These are phyloP conservation scores for Trichodelitschia bisporula DNA, from an alignment of 495 filamentous ascomycete genomes.

Conservation along the genomic window DNA sequence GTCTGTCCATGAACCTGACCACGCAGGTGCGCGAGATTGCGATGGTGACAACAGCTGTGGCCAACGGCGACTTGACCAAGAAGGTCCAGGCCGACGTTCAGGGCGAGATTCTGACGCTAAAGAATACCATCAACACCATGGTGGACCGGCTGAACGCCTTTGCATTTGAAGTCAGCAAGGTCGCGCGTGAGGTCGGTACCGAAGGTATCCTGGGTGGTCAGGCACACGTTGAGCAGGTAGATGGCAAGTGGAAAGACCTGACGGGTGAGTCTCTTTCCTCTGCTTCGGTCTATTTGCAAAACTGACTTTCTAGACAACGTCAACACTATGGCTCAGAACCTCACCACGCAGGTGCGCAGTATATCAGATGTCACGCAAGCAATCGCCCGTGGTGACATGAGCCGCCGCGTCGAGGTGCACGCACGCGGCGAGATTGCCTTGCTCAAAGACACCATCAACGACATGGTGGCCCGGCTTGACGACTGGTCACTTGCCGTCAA, in stretches of 20 bases:
- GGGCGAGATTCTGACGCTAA: slow-evolving; percentile 84
- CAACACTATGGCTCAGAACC: slow-evolving; percentile 86
- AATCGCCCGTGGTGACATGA: slow-evolving; percentile 84
- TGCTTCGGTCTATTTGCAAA: too few relatives aligned
- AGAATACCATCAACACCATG: slow-evolving; percentile 98
- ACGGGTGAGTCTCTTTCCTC: too few relatives aligned
- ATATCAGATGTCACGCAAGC: slow-evolving; percentile 96
- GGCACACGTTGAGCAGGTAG: slow-evolving; percentile 88
- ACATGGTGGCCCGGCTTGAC: slow-evolving; percentile 92
- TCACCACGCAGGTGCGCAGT: slow-evolving; percentile 84
- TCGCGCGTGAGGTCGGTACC: slow-evolving; percentile 92
- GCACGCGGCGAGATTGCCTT: slow-evolving; percentile 88
- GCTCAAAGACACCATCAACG: slow-evolving; percentile 93
- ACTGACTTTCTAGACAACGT: too few relatives aligned
- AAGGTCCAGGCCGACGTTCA: slow-evolving; percentile 93
- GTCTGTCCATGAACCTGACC: slow-evolving; percentile 90
- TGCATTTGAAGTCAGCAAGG: slow-evolving; percentile 95
- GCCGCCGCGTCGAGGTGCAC: slow-evolving; percentile 85
- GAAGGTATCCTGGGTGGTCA: slow-evolving; percentile 91
- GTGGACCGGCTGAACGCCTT: slow-evolving; percentile 93
- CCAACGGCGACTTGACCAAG: slow-evolving; percentile 78
- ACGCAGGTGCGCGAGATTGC: slow-evolving; percentile 91
- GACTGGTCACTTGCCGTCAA: slow-evolving; percentile 96
- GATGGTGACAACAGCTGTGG: slow-evolving; percentile 90
- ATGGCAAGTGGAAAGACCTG: slow-evolving; percentile 98